These are phyloP conservation scores for Podila epigama DNA, from an alignment of 192 early-diverging fungal genomes.

Conservation along the genomic window DNA sequence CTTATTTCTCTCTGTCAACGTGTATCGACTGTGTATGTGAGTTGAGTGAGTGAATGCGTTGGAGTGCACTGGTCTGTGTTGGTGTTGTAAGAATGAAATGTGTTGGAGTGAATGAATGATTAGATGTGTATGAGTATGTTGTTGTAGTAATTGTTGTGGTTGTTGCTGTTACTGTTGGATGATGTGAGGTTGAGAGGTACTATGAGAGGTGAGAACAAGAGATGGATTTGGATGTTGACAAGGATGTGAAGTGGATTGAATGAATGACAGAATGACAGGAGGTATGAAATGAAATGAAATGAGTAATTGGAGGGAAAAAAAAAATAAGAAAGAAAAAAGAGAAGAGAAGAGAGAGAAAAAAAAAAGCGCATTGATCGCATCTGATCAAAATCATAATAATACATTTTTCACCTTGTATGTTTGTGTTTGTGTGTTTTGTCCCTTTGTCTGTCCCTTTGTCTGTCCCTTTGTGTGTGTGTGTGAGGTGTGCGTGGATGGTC, in stretches of 20 bases:
- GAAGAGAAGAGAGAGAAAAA: not conserved
- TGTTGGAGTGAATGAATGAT: not conserved
- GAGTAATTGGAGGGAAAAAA: not conserved
- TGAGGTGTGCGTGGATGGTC: no score
- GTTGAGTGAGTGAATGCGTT: not conserved
- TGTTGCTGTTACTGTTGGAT: no score
- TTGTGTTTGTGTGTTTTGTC: no score
- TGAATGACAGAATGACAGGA: not conserved
- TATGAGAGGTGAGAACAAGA: no score
- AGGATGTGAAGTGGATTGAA: not conserved
- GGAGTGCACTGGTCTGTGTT: not conserved
- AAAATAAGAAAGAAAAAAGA: not conserved
- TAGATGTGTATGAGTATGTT: not conserved
- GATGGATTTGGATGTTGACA: no score
- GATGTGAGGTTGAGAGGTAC: no score
- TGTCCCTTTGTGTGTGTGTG: no score
- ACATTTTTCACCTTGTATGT: no score
- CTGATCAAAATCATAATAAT: no score
- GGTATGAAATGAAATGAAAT: not conserved
- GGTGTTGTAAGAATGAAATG: not conserved
- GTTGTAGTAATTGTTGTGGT: no score
- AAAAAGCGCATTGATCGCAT: not conserved
- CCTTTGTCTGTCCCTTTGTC: no score
- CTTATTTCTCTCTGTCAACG: not conserved
- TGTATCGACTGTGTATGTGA: no score